Conservation (phyloP, 2,329 filamentous ascomycete genomes). For the Blastomyces percursus region DNA sequence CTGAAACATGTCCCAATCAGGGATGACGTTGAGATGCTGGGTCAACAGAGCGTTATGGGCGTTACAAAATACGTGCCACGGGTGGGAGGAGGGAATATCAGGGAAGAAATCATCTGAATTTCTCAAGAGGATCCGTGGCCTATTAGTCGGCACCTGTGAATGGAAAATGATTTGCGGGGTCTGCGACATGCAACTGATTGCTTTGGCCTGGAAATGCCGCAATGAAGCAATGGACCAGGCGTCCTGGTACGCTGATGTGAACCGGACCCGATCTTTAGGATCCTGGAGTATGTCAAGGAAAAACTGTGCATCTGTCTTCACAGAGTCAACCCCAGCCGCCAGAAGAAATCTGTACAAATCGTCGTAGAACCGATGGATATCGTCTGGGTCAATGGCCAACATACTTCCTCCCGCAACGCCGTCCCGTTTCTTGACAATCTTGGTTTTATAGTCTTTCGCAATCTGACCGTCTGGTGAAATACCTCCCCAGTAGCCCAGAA, state of each 20-base stretch:
- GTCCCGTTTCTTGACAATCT: constrained; percentile 44
- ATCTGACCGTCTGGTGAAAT: constrained; percentile 65
- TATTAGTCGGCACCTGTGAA: constrained; percentile 65
- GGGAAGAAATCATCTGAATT: constrained; percentile 92
- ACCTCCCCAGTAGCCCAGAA: constrained; percentile 83
- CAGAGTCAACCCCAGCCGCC: constrained; percentile 63
- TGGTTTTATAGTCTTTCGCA: constrained; percentile 66
- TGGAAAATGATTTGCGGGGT: constrained; percentile 77
- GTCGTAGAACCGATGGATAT: constrained; percentile 66
- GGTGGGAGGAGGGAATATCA: constrained; percentile 63
- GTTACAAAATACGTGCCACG: constrained; percentile 94
- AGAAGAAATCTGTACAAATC: constrained; percentile 83
- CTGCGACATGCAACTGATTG: constrained; percentile 93
- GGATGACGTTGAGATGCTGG: constrained; percentile 73
- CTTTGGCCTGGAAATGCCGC: constrained; percentile 63
- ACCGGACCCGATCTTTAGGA: constrained; percentile 56
- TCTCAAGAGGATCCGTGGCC: constrained; percentile 61
- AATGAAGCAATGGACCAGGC: constrained; percentile 72
- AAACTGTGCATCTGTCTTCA: constrained; percentile 91
- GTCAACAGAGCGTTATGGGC: constrained; percentile 79
- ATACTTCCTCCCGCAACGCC: constrained; percentile 52
- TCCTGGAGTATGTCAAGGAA: constrained; percentile 66
- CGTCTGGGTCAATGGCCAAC: constrained; percentile 60
- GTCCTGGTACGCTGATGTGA: constrained; percentile 69
- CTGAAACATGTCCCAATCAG: constrained; percentile 73